Percentiles rank a stretch among this genome's conserved stretches.
phyloP scores from a whole-genome alignment of 2,329 filamentous ascomycete species.

The Coniosporium tulheliwenetii region DNA sequence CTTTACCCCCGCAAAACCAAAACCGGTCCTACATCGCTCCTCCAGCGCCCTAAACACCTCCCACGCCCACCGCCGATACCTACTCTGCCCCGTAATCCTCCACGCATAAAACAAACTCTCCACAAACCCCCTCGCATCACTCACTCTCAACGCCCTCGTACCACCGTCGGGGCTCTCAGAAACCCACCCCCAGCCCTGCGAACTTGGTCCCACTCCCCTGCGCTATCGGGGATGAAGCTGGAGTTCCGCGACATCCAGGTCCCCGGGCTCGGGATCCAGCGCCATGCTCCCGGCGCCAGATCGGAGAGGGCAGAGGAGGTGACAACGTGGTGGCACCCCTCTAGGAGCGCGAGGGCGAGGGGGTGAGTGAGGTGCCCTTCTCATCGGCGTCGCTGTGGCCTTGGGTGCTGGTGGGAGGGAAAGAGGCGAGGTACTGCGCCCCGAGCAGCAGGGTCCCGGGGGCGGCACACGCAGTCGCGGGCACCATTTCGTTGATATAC shows the following conservation, averaged over 20 bases:
- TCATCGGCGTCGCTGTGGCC: too few species aligned
- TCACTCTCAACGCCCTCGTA: conserved; percentile 10
- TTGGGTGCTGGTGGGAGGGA: too few species aligned
- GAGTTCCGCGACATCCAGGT: conserved; percentile 15
- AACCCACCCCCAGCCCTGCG: conserved; percentile 16
- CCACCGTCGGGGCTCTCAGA: conserved; percentile 14
- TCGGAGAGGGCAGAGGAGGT: conserved; percentile 16
- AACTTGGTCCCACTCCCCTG: conserved; percentile 14
- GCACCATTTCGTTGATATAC: conserved; percentile 21
- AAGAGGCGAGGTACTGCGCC: conserved; percentile 14
- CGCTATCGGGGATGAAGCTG: conserved; percentile 12
- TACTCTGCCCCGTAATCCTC: conserved; percentile 22
- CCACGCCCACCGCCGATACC: conserved; percentile 26
- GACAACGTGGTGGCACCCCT: conserved; percentile 23
- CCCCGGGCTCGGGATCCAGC: conserved; percentile 21
- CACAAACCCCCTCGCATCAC: conserved; percentile 16
- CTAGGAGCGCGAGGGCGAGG: conserved; percentile 22
- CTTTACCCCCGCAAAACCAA: conserved; percentile 20
- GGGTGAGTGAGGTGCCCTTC: conserved; percentile 13
- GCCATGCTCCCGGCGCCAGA: conserved; percentile 22
- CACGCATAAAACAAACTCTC: conserved; percentile 24
- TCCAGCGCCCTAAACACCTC: conserved; percentile 22
- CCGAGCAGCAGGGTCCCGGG: conserved; percentile 23
- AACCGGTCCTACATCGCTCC: conserved; percentile 19
- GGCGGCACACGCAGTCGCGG: conserved; percentile 24